Base-by-base conservation (phyloP, 2,329 filamentous ascomycete genomes). In the Knufia petricola region DNA sequence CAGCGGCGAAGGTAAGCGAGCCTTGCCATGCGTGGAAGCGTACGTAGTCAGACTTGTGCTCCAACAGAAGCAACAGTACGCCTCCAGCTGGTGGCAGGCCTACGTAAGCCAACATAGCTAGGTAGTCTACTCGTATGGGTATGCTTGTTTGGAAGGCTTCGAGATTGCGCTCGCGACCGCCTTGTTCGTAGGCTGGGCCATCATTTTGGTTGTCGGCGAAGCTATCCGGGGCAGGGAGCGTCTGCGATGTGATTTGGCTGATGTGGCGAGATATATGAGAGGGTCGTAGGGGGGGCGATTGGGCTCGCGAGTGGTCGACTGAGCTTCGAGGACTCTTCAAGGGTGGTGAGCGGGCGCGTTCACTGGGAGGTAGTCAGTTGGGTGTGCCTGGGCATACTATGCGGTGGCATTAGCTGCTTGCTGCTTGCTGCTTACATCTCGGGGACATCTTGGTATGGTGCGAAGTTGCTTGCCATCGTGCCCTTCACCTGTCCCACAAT, bases 21-120 rank as follows among this genome's bases (percentile, higher is more conserved):
- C 85, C 86, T 68, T 98, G 92, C 90, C 92, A 98, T 6, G 92
- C 92, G 66, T 98, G 92, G 59, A 96, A 96, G 55, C 92, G 78
- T 50, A 98, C 92, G 66, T 95, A 98, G 69, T 98, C 92, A 63
- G 88, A 95, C 72, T 95, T 92, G 62, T 89, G 81, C 74, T 98
- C 92, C 54, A 90, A 64, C 38, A 96, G 77, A 57, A 98, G 68
- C 58, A 98, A 68, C 56, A 95, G 65, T 21, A 95, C 86, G 2
- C 85, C 86, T 2, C 90, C 92, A 0, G 89, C 75, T 1, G 92
- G 92, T 53, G 92, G 92, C 12, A 94, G 69, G 43, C 84, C 72
- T 53, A 95, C 64, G 65, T 98, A 98, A 46, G 92, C 90, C 61
- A 95, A 69, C 63, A 84, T 86, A 4, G 92, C 90, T 72, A 96